A percentile compares a stretch with the other conserved stretches of the same genome.
phyloP scores from a whole-genome alignment of 306 rosid genomes.

The Pterocarpus macrocarpus region DNA sequence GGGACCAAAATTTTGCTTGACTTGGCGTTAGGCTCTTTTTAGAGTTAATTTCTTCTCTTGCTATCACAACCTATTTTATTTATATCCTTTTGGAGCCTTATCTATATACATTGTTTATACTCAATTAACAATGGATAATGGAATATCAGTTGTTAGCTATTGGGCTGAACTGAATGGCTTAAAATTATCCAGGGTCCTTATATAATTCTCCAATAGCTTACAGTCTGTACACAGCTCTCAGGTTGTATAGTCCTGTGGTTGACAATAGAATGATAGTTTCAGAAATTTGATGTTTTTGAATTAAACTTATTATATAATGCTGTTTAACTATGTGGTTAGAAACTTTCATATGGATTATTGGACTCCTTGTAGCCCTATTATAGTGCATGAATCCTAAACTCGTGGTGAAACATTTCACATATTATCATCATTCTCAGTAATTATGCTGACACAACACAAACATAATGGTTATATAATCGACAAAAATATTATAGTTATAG shows the following conservation, averaged over 20 bases:
- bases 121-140: constrained; percentile 34
- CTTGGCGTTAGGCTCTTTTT: background rate
- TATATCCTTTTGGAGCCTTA: constrained; percentile 5
- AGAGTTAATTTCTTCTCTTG: constrained; percentile 11
- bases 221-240: constrained; percentile 4
- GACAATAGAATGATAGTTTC: constrained; percentile 31
- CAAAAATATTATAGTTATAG: constrained; percentile 9
- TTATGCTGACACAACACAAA: constrained; percentile 9
- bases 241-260: constrained; percentile 14
- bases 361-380: constrained; percentile 22
- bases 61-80: background rate
- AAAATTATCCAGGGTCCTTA: constrained; percentile 5
- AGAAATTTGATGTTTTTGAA: background rate
- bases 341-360: constrained; percentile 13
- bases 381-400: constrained; percentile 27
- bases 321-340: background rate
- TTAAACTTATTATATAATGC: background rate
- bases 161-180: constrained; percentile 24
- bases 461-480: background rate
- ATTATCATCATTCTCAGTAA: background rate
- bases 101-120: background rate
- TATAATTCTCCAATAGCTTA: background rate
- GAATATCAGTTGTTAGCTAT: constrained; percentile 19
- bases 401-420: constrained; percentile 23
- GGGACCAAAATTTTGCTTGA: constrained; percentile 26